Conservation (phyloP, 2,329 filamentous ascomycete species). For the Fusarium sp. region DNA sequence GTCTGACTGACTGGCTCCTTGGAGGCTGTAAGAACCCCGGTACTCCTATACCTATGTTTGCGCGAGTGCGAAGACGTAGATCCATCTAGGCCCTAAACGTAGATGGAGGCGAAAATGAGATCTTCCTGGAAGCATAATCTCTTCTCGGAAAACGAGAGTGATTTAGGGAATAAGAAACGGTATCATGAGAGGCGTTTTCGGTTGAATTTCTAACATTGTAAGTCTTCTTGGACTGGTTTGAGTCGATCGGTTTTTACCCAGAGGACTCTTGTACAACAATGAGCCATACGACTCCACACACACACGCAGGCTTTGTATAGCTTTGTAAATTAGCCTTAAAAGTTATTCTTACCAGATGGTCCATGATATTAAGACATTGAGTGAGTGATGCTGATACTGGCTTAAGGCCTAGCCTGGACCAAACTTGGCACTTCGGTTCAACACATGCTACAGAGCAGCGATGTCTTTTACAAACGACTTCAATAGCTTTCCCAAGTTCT, state of each 20-base stretch:
- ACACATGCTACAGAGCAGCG: background rate
- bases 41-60: slow-evolving; percentile 55
- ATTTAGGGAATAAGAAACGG: slow-evolving; percentile 2
- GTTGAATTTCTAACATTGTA: slow-evolving; percentile 33
- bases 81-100: slow-evolving; percentile 26
- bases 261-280: slow-evolving; percentile 47
- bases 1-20: slow-evolving; percentile 93
- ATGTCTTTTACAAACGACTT: background rate
- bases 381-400: background rate
- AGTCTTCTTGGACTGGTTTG: slow-evolving; percentile 14
- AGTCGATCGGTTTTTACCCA: slow-evolving; percentile 13
- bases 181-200: slow-evolving; percentile 38
- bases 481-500: background rate
- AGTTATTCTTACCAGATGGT: slow-evolving; percentile 4
- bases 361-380: background rate
- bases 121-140: background rate
- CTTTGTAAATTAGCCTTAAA: slow-evolving; percentile 40
- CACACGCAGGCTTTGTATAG: slow-evolving; percentile 13
- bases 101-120: background rate
- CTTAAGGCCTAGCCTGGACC: background rate
- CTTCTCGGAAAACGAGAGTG: slow-evolving; percentile 4
- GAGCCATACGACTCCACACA: slow-evolving; percentile 44
- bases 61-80: slow-evolving; percentile 47
- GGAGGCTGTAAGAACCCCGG: slow-evolving; percentile 72
- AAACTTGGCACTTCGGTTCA: background rate